These are phyloP conservation scores for Coemansia aciculifera DNA, from an alignment of 192 early-diverging fungal genomes.

Conservation along the genomic window DNA sequence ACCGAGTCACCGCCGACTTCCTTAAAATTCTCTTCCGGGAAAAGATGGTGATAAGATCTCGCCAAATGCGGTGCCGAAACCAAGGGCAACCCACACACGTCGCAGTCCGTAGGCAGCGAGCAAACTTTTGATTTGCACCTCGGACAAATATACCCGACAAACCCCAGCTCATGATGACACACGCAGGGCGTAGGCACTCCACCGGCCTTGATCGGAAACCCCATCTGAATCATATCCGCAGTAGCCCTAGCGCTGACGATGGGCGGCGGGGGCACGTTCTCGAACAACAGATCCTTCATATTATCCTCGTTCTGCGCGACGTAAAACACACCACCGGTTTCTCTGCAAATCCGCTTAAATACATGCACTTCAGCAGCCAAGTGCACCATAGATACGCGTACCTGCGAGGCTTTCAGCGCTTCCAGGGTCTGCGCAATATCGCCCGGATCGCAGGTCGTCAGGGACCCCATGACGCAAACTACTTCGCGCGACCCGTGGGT, in stretches of 20 bases:
- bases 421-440: constrained; percentile 84
- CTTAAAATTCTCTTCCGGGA: constrained; percentile 83
- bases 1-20: constrained; percentile 53
- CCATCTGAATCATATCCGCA: constrained; percentile 84
- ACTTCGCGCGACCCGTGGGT: constrained; percentile 87
- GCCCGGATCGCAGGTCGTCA: constrained; percentile 93
- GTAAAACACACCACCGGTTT: constrained; percentile 80
- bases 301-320: constrained; percentile 84
- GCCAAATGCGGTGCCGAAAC: constrained; percentile 90
- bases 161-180: constrained; percentile 70
- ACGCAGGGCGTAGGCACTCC: constrained; percentile 66
- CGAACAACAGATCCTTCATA: constrained; percentile 81
- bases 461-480: constrained; percentile 79
- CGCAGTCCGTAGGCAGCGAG: constrained; percentile 88
- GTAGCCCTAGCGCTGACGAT: constrained; percentile 57
- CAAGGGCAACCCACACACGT: constrained; percentile 83
- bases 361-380: constrained; percentile 89
- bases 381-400: constrained; percentile 86
- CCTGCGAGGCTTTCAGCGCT: constrained; percentile 62
- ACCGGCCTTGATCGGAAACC: constrained; percentile 69
- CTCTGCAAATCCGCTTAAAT: constrained; percentile 68
- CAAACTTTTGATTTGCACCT: constrained; percentile 81
- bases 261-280: constrained; percentile 85
- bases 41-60: constrained; percentile 91
- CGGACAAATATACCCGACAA: constrained; percentile 83